Conservation (phyloP, 139 green algal species). For the Volvox africanus region DNA sequence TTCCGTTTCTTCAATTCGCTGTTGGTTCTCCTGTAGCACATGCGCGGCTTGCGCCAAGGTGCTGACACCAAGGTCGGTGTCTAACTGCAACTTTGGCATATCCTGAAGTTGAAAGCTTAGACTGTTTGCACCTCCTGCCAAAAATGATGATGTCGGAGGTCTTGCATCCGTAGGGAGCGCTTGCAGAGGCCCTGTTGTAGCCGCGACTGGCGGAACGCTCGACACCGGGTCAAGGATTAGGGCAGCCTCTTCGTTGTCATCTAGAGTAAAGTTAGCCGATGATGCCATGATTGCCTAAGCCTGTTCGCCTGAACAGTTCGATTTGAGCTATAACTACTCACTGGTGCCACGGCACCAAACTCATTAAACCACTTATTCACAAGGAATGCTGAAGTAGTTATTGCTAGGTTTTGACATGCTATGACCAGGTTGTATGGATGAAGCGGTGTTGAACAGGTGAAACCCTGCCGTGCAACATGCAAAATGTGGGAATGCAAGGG, state of each 20-base stretch:
- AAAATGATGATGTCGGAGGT: neutral
- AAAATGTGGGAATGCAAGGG: neutral
- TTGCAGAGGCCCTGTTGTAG: neutral
- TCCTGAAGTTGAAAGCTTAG: neutral
- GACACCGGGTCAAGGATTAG: neutral
- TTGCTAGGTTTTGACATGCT: too few species aligned
- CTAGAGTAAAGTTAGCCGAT: slow-evolving; percentile 17
- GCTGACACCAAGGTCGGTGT: neutral
- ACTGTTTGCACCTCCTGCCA: neutral
- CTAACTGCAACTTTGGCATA: neutral
- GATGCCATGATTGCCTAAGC: neutral
- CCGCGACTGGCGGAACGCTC: neutral
- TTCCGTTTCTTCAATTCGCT: slow-evolving; percentile 29
- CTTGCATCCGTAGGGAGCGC: neutral
- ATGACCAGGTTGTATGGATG: too few species aligned
- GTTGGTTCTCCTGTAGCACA: neutral
- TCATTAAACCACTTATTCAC: too few species aligned
- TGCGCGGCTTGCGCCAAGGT: neutral
- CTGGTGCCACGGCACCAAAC: too few species aligned
- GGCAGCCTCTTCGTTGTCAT: slow-evolving; percentile 19
- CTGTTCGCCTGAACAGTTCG: too few species aligned
- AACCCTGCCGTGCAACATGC: neutral
- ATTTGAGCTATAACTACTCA: too few species aligned
- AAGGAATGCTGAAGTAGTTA: too few species aligned
- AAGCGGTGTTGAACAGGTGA: too few species aligned